Base-by-base conservation (phyloP, 768 basidiomycete species). In the Cubamyces lactineus region DNA sequence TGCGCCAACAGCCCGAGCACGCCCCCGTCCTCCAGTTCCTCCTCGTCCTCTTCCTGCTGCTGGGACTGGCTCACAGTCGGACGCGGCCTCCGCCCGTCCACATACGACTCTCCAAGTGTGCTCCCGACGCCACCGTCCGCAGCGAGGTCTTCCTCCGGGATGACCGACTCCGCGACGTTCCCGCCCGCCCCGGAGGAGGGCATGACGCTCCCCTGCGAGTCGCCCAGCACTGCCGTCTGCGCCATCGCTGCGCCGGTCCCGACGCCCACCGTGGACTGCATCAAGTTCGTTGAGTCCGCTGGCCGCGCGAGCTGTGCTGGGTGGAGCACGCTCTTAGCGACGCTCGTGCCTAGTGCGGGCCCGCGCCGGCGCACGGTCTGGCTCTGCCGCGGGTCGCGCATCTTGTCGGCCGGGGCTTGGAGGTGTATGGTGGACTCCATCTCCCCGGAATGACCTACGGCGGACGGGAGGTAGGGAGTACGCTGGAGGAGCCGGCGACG, bases 1-100 rank as follows among this genome's bases (percentile, higher is more conserved):
- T 96, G 89, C 45, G 92, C 89, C 68, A 97, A 72, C 64, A 97
- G 70, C 21, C 91, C 92, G 63, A 96, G 76, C 65, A 97, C 88
- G 17, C 95, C 94, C 0, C 84, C 91, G 74, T 95, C 92, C 69
- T 85, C 85, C 64, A 90, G 69, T 19, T 75, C 79, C 24, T 88
- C 88, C 5, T 87, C 90, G 12, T n/a, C n/a, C n/a, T 83, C 79
- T 15, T 79, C 80, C 52, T 81, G 82, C 81, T 77, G 56, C 59
- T 66, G 64, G 39, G 62, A 63, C 53, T 66, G 66, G 39, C 61
- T 54, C 39, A 67, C 56, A 13, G 63, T 46, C 43, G 59, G 54
- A 11, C 65, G 74, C 51, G 77, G 71, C 52, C 81, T 74, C 68
- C 80, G 78, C 5, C 83, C 89, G 74, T 93, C 91, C 23, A 91